phyloP scores from a whole-genome alignment of 495 filamentous ascomycete species.

The Parathielavia appendiculata region DNA sequence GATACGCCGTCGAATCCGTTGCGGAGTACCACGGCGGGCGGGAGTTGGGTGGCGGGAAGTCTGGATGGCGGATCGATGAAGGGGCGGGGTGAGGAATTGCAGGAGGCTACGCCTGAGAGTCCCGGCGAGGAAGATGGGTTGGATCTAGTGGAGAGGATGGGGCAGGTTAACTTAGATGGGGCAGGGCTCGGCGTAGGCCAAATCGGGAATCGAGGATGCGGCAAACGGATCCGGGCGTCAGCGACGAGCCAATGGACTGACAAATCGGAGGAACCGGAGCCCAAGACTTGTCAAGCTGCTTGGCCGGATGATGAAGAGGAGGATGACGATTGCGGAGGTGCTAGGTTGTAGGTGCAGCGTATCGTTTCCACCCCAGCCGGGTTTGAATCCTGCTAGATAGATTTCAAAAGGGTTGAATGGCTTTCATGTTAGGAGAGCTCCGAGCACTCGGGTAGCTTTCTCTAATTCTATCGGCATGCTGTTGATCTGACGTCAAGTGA shows the following conservation, averaged over 20 bases:
- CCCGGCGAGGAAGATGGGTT: no score
- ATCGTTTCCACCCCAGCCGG: no score
- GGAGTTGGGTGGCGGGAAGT: not conserved
- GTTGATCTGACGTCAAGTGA: not conserved
- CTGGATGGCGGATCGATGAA: not conserved
- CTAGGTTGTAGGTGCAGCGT: not conserved
- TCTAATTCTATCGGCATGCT: not conserved
- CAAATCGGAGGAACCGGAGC: not conserved
- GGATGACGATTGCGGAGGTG: not conserved
- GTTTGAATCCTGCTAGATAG: no score
- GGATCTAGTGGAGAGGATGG: not conserved
- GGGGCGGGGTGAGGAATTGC: not conserved
- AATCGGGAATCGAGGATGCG: not conserved
- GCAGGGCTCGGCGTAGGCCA: not conserved
- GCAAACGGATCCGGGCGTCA: not conserved
- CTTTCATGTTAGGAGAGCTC: no score
- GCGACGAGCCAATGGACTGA: not conserved
- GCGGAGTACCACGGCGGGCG: not conserved
- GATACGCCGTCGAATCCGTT: constrained; percentile 16
- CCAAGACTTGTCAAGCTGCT: not conserved
- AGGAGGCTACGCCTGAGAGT: no score
- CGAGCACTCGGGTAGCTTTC: no score
- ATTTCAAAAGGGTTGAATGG: no score
- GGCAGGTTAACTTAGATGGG: not conserved
- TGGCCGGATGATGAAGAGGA: not conserved